Evolutionary conservation across 805 yeast species (phyloP).

Genomic region (Wickerhamiella nectarea): DNA sequence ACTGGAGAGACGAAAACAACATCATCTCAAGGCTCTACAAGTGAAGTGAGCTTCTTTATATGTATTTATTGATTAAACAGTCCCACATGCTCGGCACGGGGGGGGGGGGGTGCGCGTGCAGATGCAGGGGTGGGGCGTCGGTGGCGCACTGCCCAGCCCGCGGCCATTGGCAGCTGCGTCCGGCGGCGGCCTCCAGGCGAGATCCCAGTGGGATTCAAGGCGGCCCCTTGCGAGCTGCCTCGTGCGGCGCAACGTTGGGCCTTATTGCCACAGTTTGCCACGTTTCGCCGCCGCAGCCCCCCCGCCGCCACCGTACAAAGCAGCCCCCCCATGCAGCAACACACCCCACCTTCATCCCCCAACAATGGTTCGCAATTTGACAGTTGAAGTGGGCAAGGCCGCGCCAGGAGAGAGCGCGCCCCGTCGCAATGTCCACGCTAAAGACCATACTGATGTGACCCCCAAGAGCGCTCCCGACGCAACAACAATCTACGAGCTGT

Average conservation of each 20-base stretch:
- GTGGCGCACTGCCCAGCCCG: no score
- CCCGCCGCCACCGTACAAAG: not conserved
- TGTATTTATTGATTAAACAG: not conserved
- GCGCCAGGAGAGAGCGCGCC: conserved; percentile 27
- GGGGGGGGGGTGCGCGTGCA: no score
- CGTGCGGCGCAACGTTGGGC: not conserved
- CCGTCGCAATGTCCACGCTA: conserved; percentile 24
- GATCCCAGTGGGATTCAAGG: no score
- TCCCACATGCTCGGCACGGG: no score
- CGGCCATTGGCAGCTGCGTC: no score
- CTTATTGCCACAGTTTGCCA: not conserved
- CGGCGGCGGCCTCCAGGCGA: no score
- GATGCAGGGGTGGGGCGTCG: no score
- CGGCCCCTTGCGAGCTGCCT: no score
- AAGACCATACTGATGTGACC: conserved; percentile 33
- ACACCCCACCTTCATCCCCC: not conserved
- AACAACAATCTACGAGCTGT: conserved; percentile 51
- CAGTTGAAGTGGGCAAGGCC: conserved; percentile 25
- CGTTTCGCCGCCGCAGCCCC: not conserved
- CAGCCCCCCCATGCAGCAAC: not conserved
- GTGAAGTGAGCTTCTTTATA: not conserved
- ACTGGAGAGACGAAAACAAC: conserved; percentile 39
- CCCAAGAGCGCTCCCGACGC: conserved; percentile 50
- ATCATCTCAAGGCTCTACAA: conserved; percentile 30
- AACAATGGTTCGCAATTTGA: conserved; percentile 10